Percentiles rank a stretch among this genome's conserved stretches.
Evolutionary conservation across 2,329 filamentous ascomycete genomes (phyloP).

Genomic region (Paraphoma chrysanthemicola): DNA sequence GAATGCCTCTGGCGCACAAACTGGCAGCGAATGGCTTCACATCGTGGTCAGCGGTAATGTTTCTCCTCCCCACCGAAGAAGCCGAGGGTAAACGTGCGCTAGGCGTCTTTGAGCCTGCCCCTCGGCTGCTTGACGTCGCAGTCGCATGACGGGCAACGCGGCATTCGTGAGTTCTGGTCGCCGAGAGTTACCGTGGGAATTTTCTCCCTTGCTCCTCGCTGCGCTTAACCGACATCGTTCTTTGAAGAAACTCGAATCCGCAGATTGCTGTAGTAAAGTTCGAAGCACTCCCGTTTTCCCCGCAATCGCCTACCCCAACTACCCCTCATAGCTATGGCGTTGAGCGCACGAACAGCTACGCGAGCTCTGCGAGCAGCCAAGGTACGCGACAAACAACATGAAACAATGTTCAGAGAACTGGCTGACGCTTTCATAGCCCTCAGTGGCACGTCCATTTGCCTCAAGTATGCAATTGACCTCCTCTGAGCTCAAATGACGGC

Average conservation of each 20-base stretch:
- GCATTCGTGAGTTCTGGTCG: constrained; percentile 26
- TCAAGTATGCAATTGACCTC: constrained; percentile 44
- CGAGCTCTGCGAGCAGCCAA: constrained; percentile 69
- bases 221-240: constrained; percentile 5
- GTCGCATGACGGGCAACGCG: constrained; percentile 32
- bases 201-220: constrained; percentile 20
- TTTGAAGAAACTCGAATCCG: constrained; percentile 3
- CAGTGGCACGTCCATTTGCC: constrained; percentile 38
- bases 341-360: constrained; percentile 68
- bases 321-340: constrained; percentile 62
- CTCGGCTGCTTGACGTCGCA: constrained; percentile 36
- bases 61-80: constrained; percentile 33
- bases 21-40: constrained; percentile 1
- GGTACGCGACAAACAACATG: constrained; percentile 54
- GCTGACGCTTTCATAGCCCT: constrained; percentile 32
- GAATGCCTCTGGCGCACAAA: constrained; percentile 4
- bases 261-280: constrained; percentile 18
- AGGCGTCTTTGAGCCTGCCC: constrained; percentile 35
- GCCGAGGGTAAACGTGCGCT: constrained; percentile 41
- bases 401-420: constrained; percentile 9
- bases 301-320: constrained; percentile 30
- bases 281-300: constrained; percentile 24
- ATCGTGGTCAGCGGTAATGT: constrained; percentile 27
- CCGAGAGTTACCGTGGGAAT: constrained; percentile 40
- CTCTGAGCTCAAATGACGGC: background rate